A percentile compares a stretch with the other conserved stretches of the same genome.
These are phyloP conservation scores for Penicillium carneum DNA, from an alignment of 2,329 filamentous ascomycete genomes.

Conservation along the genomic window DNA sequence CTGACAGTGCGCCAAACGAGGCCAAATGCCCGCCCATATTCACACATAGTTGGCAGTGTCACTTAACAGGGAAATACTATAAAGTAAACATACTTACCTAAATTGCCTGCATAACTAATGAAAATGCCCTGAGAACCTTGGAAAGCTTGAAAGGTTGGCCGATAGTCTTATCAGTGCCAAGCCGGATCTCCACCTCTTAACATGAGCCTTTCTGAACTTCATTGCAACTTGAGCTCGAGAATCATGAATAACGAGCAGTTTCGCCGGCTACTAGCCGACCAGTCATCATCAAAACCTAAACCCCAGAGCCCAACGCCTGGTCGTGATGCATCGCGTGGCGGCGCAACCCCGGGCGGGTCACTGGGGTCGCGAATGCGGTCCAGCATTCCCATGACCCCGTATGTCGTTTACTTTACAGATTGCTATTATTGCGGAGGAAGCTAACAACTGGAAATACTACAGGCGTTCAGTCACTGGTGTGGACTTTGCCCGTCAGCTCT, in stretches of 20 bases:
- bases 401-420: conserved; percentile 47
- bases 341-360: conserved; percentile 60
- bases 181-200: conserved; percentile 23
- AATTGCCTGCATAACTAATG: not conserved
- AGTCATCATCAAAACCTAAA: conserved; percentile 39
- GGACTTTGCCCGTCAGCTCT: conserved; percentile 84
- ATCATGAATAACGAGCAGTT: conserved; percentile 96
- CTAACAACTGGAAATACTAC: conserved; percentile 14
- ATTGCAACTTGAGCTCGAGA: conserved; percentile 6
- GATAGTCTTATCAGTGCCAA: conserved; percentile 29
- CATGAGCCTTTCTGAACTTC: conserved; percentile 26
- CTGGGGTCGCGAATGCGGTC: conserved; percentile 80
- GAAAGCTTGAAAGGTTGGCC: too few species aligned
- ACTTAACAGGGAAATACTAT: not conserved
- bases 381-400: conserved; percentile 95
- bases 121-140: too few species aligned
- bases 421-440: not conserved
- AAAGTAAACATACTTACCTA: not conserved
- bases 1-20: not conserved
- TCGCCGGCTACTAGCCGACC: conserved; percentile 74
- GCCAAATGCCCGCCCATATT: not conserved
- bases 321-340: conserved; percentile 45
- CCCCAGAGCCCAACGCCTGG: conserved; percentile 23
- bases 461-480: conserved; percentile 71
- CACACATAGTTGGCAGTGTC: too few species aligned